Conservation (phyloP, 257 asterid species). For the Misopates orontium region DNA sequence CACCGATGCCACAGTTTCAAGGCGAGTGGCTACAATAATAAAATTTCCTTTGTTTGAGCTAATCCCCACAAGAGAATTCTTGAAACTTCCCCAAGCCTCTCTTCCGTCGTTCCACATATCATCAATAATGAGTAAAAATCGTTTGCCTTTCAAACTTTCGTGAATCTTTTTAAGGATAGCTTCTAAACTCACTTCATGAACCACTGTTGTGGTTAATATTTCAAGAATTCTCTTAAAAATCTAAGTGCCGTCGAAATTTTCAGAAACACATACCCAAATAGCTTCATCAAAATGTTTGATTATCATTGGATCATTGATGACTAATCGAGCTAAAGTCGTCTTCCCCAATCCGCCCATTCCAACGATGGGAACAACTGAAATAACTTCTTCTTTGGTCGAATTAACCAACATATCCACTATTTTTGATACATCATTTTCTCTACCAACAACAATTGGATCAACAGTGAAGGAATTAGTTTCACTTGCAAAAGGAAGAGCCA, state of each 20-base stretch:
- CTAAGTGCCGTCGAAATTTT: not conserved
- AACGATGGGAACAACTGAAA: too few relatives aligned
- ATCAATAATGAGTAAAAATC: constrained; percentile 23
- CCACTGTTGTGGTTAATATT: not conserved
- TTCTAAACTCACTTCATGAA: not conserved
- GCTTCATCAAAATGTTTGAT: too few relatives aligned
- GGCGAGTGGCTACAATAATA: constrained; percentile 20
- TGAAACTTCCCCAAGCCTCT: constrained; percentile 22
- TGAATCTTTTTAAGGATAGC: not conserved
- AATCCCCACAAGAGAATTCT: constrained; percentile 1
- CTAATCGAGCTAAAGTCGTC: too few relatives aligned
- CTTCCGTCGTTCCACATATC: constrained; percentile 29
- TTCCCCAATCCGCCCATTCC: too few relatives aligned
- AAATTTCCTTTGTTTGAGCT: constrained; percentile 1
- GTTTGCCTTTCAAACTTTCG: not conserved
- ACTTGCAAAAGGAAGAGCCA: not conserved
- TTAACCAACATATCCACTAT: too few relatives aligned
- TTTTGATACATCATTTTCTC: too few relatives aligned
- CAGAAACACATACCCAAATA: not conserved
- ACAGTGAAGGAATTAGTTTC: too few relatives aligned
- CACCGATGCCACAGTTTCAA: constrained; percentile 14
- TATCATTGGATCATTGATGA: too few relatives aligned
- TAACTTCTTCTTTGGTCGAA: too few relatives aligned
- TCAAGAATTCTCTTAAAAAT: not conserved
- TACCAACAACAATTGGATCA: too few relatives aligned